Evolutionary conservation across 1,284 basidiomycete species (phyloP).

Genomic region (Tilletia walkeri): DNA sequence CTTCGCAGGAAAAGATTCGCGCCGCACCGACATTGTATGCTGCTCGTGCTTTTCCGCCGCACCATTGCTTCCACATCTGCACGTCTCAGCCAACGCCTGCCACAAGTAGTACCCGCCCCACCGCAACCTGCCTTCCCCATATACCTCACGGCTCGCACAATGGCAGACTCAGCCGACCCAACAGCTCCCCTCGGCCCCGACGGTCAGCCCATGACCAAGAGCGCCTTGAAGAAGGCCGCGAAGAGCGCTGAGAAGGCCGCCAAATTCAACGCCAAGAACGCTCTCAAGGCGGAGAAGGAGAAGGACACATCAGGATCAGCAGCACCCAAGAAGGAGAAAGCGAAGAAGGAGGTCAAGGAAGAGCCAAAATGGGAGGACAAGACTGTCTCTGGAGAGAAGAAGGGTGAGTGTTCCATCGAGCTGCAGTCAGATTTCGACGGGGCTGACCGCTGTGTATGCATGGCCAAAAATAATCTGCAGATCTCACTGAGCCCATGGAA

Average conservation of each 20-base stretch:
- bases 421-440: too few species aligned
- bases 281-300: slow-evolving; percentile 45
- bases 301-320: slow-evolving; percentile 27
- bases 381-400: slow-evolving; percentile 49
- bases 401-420: slow-evolving; percentile 25
- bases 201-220: slow-evolving; percentile 40
- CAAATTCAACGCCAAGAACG: slow-evolving; percentile 46
- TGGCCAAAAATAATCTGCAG: slow-evolving; percentile 57
- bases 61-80: background rate
- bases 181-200: slow-evolving; percentile 32
- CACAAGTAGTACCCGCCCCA: background rate
- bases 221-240: slow-evolving; percentile 47
- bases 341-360: slow-evolving; percentile 49
- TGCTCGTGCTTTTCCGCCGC: background rate
- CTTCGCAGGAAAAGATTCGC: too few species aligned
- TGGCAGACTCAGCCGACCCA: slow-evolving; percentile 1
- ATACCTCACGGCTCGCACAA: slow-evolving; percentile 10
- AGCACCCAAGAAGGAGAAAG: slow-evolving; percentile 51
- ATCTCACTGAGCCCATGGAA: slow-evolving; percentile 82
- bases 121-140: slow-evolving; percentile 1
- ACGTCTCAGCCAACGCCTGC: background rate
- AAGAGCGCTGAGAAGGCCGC: slow-evolving; percentile 50
- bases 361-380: slow-evolving; percentile 52
- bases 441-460: too few species aligned
- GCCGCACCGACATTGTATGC: background rate